Evolutionary conservation across 116 monocot species (phyloP).

Genomic region (Posidonia oceanica): DNA sequence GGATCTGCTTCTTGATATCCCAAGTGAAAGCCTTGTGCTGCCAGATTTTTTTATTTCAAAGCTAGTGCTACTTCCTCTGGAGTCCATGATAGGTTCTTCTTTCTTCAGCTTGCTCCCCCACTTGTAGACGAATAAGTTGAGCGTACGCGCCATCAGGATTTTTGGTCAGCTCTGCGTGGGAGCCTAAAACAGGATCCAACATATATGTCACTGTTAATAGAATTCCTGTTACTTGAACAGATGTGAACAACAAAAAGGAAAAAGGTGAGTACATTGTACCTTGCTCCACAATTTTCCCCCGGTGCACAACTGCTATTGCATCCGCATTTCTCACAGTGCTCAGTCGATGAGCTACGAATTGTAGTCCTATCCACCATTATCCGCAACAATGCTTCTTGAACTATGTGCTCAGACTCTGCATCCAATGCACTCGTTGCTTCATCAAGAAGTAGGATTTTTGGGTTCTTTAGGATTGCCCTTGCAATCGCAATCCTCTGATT

Average conservation of each 20-base stretch:
- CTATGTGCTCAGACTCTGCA: slow-evolving; percentile 48
- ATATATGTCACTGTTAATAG: too few relatives aligned
- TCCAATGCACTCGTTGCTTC: slow-evolving; percentile 78
- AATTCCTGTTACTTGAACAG: slow-evolving; percentile 1
- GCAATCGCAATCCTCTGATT: slow-evolving; percentile 81
- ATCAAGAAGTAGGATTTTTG: slow-evolving; percentile 57
- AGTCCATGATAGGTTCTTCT: neutral
- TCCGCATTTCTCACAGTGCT: slow-evolving; percentile 49
- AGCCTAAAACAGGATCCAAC: slow-evolving; percentile 14
- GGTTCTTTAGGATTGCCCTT: slow-evolving; percentile 60
- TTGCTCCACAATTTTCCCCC: slow-evolving; percentile 43
- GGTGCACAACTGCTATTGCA: slow-evolving; percentile 40
- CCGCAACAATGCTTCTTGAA: slow-evolving; percentile 63
- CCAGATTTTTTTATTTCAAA: slow-evolving; percentile 6
- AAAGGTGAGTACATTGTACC: slow-evolving; percentile 14
- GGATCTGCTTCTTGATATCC: slow-evolving; percentile 28
- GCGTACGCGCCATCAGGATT: slow-evolving; percentile 65
- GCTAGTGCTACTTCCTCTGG: neutral
- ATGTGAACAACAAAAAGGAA: neutral
- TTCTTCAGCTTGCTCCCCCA: slow-evolving; percentile 9
- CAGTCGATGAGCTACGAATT: slow-evolving; percentile 49
- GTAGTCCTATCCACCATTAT: slow-evolving; percentile 55
- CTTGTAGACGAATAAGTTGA: slow-evolving; percentile 73
- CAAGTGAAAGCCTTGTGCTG: slow-evolving; percentile 17
- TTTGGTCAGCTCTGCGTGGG: slow-evolving; percentile 45